These are phyloP conservation scores for Neonectria coccinea DNA, from an alignment of 2,329 filamentous ascomycete genomes.

Conservation along the genomic window DNA sequence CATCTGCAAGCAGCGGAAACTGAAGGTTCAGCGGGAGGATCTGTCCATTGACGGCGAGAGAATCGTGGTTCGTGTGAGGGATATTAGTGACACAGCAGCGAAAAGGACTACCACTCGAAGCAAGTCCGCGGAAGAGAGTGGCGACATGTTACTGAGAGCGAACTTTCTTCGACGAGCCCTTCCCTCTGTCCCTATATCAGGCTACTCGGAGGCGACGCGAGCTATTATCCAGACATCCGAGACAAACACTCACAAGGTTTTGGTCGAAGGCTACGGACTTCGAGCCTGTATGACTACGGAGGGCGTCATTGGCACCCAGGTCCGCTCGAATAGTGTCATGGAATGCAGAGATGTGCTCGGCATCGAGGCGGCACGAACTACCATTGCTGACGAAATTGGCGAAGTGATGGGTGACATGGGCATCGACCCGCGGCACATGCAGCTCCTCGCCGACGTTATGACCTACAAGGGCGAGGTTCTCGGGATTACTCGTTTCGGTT, in stretches of 20 bases:
- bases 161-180: constrained; percentile 87
- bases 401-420: constrained; percentile 93
- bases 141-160: constrained; percentile 76
- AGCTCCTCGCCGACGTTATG: constrained; percentile 97
- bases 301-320: constrained; percentile 83
- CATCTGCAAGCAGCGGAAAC: constrained; percentile 84
- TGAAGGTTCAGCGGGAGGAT: constrained; percentile 78
- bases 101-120: constrained; percentile 59
- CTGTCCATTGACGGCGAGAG: constrained; percentile 70
- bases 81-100: constrained; percentile 61
- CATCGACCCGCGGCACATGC: constrained; percentile 98
- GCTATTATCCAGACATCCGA: constrained; percentile 90
- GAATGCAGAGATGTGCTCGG: constrained; percentile 89
- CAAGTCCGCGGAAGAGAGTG: constrained; percentile 58
- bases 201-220: constrained; percentile 85
- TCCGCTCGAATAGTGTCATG: constrained; percentile 87
- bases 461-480: constrained; percentile 98
- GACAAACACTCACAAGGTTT: constrained; percentile 74
- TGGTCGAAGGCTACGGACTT: constrained; percentile 96
- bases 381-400: constrained; percentile 89
- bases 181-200: constrained; percentile 86
- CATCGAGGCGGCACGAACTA: constrained; percentile 91
- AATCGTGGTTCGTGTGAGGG: constrained; percentile 79
- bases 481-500: constrained; percentile 94
- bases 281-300: constrained; percentile 92